Evolutionary conservation across 2,329 filamentous ascomycete genomes (phyloP).

Genomic region (Phyllosticta citrichinensis): DNA sequence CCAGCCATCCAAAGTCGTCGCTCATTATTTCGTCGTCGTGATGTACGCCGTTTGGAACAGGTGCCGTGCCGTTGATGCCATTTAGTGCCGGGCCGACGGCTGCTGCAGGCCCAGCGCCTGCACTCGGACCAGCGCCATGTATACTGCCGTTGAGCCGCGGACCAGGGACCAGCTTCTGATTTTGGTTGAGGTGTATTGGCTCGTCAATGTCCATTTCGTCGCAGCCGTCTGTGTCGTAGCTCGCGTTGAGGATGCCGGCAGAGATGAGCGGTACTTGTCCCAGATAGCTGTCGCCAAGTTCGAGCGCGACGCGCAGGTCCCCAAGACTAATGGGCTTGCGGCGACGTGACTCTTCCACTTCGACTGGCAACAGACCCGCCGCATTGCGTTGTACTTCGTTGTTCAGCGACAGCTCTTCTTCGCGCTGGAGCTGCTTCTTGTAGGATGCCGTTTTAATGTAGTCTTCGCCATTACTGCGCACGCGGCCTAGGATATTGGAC

Average conservation of each 20-base stretch:
- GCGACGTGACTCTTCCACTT: constrained; percentile 65
- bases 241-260: constrained; percentile 54
- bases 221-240: constrained; percentile 47
- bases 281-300: constrained; percentile 65
- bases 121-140: constrained; percentile 1
- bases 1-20: constrained; percentile 31
- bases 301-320: constrained; percentile 66
- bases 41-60: constrained; percentile 1
- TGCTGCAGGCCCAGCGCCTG: constrained; percentile 7
- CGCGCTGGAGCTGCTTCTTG: constrained; percentile 59
- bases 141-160: constrained; percentile 11
- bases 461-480: constrained; percentile 44
- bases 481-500: constrained; percentile 43
- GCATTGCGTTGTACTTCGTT: constrained; percentile 67
- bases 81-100: constrained; percentile 15
- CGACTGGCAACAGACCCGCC: constrained; percentile 67
- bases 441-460: constrained; percentile 70
- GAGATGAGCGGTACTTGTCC: constrained; percentile 68
- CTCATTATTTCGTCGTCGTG: constrained; percentile 27
- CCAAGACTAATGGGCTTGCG: constrained; percentile 64
- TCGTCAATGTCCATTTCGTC: constrained; percentile 8
- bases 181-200: neutral
- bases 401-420: constrained; percentile 63
- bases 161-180: neutral
- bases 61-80: constrained; percentile 13